Evolutionary conservation across 345 rosid genomes (phyloP), one percentile per base, ranked within the genome.

Genomic region (Bretschneidera sinensis): DNA sequence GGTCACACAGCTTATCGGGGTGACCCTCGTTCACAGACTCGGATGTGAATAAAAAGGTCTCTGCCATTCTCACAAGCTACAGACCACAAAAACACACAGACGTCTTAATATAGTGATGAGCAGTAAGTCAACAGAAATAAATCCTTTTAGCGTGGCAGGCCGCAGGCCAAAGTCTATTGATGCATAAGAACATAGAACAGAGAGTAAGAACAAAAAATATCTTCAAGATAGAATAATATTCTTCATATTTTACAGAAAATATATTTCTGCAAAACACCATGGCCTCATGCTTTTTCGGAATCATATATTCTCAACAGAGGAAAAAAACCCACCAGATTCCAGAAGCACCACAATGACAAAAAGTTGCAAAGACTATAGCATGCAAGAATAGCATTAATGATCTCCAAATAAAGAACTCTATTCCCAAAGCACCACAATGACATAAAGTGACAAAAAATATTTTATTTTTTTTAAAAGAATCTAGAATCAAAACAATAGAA

Each of bases 1-100:
- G 92, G 76, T 86, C 92, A 49, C 92, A 86, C 48, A 86, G 79
- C 81, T 86, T 83, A 87, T 86, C 92, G 0, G 92, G 92, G 81
- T 86, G 89, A 19, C 92, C 92, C 83, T 85, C 89, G 59, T 85
- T 85, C 66, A 85, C 92, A 28, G 92, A 85, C 68, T 85, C 92
- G 2, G 92, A 85, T 63, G 92, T 85, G 67, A 81, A 85, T 63
- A 85, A 78, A 56, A 85, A 85, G 73, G 83, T 71, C 67, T 85
- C 92, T n/a, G n/a, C n/a, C 92, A 85, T 85, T 74, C 57, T 65
- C 55, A 63, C 69, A 55, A 80, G 55, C 81, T 76, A 66, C 69
- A 63, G 15, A 50, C 24, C 24, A 49, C 21, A 54, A 67, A 47
- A 20, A 18, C 18, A 52, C 34, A n/a, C 13, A 43, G 17, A 5